Evolutionary conservation across 2,329 filamentous ascomycete genomes (phyloP).

Genomic region (Phaeosphaeria sp.): DNA sequence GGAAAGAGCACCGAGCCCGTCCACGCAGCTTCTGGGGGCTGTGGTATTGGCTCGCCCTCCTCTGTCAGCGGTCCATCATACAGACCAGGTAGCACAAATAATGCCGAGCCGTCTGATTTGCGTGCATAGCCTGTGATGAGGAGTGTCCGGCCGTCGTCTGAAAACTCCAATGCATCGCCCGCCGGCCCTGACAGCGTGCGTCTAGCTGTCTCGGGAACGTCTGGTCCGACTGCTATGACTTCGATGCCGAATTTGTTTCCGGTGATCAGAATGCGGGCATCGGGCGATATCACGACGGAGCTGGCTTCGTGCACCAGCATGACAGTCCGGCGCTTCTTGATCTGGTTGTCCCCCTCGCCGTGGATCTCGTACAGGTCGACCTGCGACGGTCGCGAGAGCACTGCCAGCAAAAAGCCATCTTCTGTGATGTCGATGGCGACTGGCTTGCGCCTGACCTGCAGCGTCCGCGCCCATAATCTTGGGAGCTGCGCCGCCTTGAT

Average conservation of each 20-base stretch:
- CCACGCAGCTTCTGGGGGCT: slow-evolving; percentile 46
- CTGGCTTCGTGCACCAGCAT: slow-evolving; percentile 79
- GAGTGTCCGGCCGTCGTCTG: slow-evolving; percentile 49
- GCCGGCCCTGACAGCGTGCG: slow-evolving; percentile 46
- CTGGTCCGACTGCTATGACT: slow-evolving; percentile 75
- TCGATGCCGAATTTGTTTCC: slow-evolving; percentile 91
- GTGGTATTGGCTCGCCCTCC: slow-evolving; percentile 48
- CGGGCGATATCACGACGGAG: slow-evolving; percentile 80
- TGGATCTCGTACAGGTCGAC: slow-evolving; percentile 82
- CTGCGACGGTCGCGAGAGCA: slow-evolving; percentile 81
- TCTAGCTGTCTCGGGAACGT: slow-evolving; percentile 52
- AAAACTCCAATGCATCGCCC: slow-evolving; percentile 48
- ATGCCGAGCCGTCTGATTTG: slow-evolving; percentile 43
- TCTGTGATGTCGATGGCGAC: slow-evolving; percentile 78
- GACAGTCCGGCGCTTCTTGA: slow-evolving; percentile 75
- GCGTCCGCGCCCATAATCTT: slow-evolving; percentile 43
- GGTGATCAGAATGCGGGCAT: slow-evolving; percentile 80
- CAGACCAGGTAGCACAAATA: slow-evolving; percentile 48
- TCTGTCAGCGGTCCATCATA: slow-evolving; percentile 50
- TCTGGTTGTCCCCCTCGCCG: slow-evolving; percentile 52
- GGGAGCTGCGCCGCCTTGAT: slow-evolving; percentile 47
- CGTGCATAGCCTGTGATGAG: slow-evolving; percentile 48
- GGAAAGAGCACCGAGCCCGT: slow-evolving; percentile 51
- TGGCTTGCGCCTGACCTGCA: slow-evolving; percentile 48
- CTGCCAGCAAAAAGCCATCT: slow-evolving; percentile 76